Base-by-base conservation (phyloP, 257 asterid species). In the Gentiana dahurica region DNA sequence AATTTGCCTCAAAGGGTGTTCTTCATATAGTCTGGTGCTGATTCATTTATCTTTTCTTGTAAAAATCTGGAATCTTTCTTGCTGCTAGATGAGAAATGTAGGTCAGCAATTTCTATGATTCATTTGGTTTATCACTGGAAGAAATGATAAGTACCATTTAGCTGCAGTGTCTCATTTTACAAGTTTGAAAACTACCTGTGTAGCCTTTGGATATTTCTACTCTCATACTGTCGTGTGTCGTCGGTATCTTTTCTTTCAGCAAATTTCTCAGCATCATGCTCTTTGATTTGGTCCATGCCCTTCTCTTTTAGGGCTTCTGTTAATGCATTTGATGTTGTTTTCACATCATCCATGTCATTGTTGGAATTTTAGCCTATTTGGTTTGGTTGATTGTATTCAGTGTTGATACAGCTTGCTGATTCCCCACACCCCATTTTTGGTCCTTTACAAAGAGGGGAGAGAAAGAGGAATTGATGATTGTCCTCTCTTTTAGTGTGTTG, bases 401-500 rank as follows among this genome's bases (percentile, higher is more conserved):
- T 13, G 91, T 81, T 48, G 83, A 79, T 52, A 89, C 75, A 10
- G 94, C 94, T 11, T 83, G 97, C 71, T 33, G 96, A 87, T 80
- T 85, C 41, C 41, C 95, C 96, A 65, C 96, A 55, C 13, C 60
- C 60, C 60, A 55, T 55, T 38, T 35, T 55, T 39, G 8, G 35
- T 8, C 32, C 44, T 54, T 3, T 4, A 36, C 3, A 7, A 34
- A 36, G 9, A 10, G n/a, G n/a, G 8, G 32, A 10, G 13, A 3
- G 8, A 0, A 6, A n/a, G 34, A 37, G 55, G 55, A 2, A 37
- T 24, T 12, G 45, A 34, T 41, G 59, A 55, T 55, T n/a, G 57
- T 33, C 35, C 7, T 35, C 36, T 51, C 6, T 11, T 51, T 33
- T 4, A 15, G 34, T 37, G 48, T 55, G 38, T 15, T 13, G 49